Base-by-base conservation (phyloP, 1,284 basidiomycete species). In the Cutaneotrichosporon cavernicola region DNA sequence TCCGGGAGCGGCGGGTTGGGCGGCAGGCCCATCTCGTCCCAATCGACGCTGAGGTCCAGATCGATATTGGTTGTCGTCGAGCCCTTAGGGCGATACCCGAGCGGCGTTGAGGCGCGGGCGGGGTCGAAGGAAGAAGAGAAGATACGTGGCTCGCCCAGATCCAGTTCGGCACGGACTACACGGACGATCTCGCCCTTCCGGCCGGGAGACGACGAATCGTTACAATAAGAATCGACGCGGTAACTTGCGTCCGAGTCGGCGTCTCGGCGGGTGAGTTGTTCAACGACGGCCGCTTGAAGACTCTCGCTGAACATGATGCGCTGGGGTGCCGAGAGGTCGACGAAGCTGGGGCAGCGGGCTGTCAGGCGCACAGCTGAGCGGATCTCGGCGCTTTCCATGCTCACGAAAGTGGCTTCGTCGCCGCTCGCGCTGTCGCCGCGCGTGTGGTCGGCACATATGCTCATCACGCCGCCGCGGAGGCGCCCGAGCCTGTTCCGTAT, bases 401-500 rank as follows among this genome's bases (percentile, higher is more conserved):
- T 26, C 18, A 50, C 58, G 26, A 58, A 58, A 4, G 47, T 26
- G 26, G 40, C 43, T 16, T 58, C 56, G 43, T 47, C 40, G 56
- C 46, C 56, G 10, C 16, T 14, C 16, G 5, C 21, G 43, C 56
- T 58, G 30, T n/a, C n/a, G 30, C 32, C 43, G 43, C 18, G 43
- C 40, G 22, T 22, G 6, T n/a, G 21, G 16, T 22, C 30, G 8
- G n/a, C 30, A 40, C 36, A 40, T 7, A 40, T 22, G 56, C 18
- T 34, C 53, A 40, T 21, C 31, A 31, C 34, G 6, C 14, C 26
- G 32, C 18, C 47, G 34, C 46, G 47, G 5, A 50, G 32, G 46
- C 31, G 18, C 31, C 21, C 34, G 46, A 32, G 75, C 72, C 5
- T 56, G 53, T 38, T 10, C 4, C 53, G 53, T 22, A 22, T 40